These are phyloP conservation scores for Barnettozyma californica DNA, from an alignment of 805 yeast species.

Conservation along the genomic window DNA sequence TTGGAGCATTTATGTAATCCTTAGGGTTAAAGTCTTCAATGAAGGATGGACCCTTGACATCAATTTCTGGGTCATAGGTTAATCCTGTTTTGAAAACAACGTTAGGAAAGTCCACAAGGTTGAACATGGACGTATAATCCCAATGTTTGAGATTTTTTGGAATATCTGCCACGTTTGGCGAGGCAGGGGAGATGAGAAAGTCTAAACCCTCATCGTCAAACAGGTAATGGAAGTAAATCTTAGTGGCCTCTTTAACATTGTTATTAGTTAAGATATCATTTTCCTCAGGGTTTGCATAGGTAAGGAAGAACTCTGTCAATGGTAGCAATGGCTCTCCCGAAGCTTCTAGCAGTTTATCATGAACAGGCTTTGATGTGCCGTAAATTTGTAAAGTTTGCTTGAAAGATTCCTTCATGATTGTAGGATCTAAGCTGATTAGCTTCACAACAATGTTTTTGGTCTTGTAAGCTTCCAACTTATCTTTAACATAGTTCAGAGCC, in stretches of 20 bases:
- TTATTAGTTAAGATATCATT: constrained; percentile 57
- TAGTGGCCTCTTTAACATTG: constrained; percentile 50
- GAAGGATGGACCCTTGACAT: constrained; percentile 36
- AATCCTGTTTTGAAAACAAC: constrained; percentile 60
- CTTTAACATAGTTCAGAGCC: constrained; percentile 46
- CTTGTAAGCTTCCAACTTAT: constrained; percentile 35
- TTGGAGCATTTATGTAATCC: constrained; percentile 38
- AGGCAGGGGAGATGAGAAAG: constrained; percentile 61
- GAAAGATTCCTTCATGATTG: constrained; percentile 45
- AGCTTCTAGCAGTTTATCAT: constrained; percentile 44
- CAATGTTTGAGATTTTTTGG: constrained; percentile 63
- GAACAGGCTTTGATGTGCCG: constrained; percentile 51
- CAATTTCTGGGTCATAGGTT: constrained; percentile 49
- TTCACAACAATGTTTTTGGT: constrained; percentile 40
- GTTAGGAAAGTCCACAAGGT: constrained; percentile 67
- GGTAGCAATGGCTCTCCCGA: constrained; percentile 70
- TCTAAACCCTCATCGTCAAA: constrained; percentile 55
- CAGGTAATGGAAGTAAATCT: constrained; percentile 48
- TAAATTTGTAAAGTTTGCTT: constrained; percentile 54
- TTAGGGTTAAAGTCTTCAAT: constrained; percentile 23
- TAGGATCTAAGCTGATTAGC: constrained; percentile 49
- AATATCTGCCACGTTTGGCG: constrained; percentile 65
- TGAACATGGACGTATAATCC: constrained; percentile 76
- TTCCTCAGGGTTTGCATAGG: constrained; percentile 51
- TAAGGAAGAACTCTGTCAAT: constrained; percentile 57